phyloP scores from a whole-genome alignment of 306 rosid species.

The Canavalia ensiformis region DNA sequence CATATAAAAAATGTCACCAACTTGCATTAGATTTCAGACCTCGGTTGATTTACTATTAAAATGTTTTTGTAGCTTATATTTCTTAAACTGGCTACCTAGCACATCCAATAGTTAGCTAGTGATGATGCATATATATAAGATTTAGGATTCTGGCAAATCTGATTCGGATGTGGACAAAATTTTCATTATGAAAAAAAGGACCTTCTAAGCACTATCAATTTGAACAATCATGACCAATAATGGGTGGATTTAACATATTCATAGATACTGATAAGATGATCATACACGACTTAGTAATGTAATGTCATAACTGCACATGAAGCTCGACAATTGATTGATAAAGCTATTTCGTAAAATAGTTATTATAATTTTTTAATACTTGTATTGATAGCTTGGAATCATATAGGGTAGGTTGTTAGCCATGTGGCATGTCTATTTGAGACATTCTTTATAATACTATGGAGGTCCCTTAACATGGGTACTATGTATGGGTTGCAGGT shows the following conservation, averaged over 20 bases:
- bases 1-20: conserved; percentile 40
- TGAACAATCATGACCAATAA: conserved; percentile 46
- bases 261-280: conserved; percentile 28
- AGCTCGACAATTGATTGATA: conserved; percentile 25
- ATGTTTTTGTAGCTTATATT: conserved; percentile 9
- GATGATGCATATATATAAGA: neutral
- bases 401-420: conserved; percentile 49
- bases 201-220: neutral
- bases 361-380: conserved; percentile 9
- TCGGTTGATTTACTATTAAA: conserved; percentile 25
- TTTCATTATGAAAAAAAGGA: conserved; percentile 28
- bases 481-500: neutral
- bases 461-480: conserved; percentile 28
- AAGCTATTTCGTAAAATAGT: neutral
- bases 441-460: conserved; percentile 41
- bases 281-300: neutral
- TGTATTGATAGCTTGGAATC: conserved; percentile 14
- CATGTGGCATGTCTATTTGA: conserved; percentile 55
- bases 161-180: conserved; percentile 21
- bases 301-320: conserved; percentile 32
- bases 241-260: conserved; percentile 38
- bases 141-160: neutral
- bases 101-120: neutral
- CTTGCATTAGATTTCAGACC: conserved; percentile 24
- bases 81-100: conserved; percentile 37